phyloP scores from a whole-genome alignment of 371 early-diverging fungal species.

The Syncephalastrum sp. region DNA sequence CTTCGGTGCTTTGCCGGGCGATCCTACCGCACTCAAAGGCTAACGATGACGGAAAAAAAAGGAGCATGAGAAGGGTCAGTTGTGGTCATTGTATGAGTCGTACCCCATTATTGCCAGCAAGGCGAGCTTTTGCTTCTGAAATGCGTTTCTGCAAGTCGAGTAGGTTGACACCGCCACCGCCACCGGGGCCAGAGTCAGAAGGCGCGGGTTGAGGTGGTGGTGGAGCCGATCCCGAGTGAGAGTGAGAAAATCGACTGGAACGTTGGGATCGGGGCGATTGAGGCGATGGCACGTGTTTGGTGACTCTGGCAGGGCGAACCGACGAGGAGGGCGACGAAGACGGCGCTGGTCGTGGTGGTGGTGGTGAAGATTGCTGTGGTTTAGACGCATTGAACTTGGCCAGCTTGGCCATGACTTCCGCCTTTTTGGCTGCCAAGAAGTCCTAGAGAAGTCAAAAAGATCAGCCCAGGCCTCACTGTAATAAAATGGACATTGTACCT shows the following conservation, averaged over 20 bases:
- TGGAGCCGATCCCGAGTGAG: conserved; percentile 5
- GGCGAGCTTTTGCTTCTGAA: conserved; percentile 48
- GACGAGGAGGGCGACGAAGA: neutral
- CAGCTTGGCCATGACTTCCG: conserved; percentile 39
- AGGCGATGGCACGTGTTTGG: conserved; percentile 3
- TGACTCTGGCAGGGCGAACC: no score
- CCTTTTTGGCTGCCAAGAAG: conserved; percentile 30
- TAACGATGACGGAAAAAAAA: conserved; percentile 10
- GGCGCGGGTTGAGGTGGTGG: conserved; percentile 2
- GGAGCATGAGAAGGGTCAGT: no score
- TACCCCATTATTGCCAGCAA: conserved; percentile 12
- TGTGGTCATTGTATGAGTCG: neutral
- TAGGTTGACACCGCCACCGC: conserved; percentile 8
- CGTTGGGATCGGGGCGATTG: conserved; percentile 2
- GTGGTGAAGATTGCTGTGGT: conserved; percentile 5
- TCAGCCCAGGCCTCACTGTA: neutral
- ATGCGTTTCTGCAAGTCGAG: conserved; percentile 42
- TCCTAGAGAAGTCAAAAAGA: neutral
- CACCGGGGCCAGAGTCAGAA: neutral
- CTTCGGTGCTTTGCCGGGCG: conserved; percentile 6
- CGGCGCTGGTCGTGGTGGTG: neutral
- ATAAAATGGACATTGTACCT: conserved; percentile 1
- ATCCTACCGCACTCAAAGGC: conserved; percentile 6
- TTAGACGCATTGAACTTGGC: conserved; percentile 30
- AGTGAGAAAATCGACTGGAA: neutral